Base-by-base conservation (phyloP, 23 red algal genomes). In the Chondrus crispus region DNA sequence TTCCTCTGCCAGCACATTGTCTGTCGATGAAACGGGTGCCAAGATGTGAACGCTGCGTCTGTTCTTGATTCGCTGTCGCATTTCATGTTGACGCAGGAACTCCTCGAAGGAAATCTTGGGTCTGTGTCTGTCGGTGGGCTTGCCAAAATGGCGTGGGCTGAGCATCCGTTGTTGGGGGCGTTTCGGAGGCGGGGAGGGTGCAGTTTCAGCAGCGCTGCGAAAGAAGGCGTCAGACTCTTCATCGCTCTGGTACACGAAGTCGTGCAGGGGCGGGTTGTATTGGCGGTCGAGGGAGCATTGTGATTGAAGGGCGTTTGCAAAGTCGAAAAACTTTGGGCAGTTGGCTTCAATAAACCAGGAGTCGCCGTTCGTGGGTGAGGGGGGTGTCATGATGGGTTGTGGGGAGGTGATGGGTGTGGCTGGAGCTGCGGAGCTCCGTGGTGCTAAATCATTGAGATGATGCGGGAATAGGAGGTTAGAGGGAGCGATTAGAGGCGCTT, bases 231-330 rank as follows among this genome's bases (percentile, higher is more conserved):
- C 39, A 22, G 87, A 74, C 22, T 90, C 87, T 37, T 90, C 87
- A 90, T 90, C 87, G 72, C 87, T 90, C 42, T 90, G 71, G 40
- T 81, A 90, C 40, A 81, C 87, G 45, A 69, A 90, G 46, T 90
- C 87, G 29, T 11, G 72, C 10, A 90, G 44, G 2, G 87, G 87
- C n/a, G 87, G 87, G 37, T 90, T 90, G 73, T 81, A 66, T 66
- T 66, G 43, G 32, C 53, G 46, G 49, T 72, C 74, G 41, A 68
- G 18, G 53, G 87, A 74, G 38, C 72, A 79, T 69, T 69, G 87
- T 40, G 57, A 57, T 80, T 64, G 33, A 24, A 90, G 50, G 30
- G 74, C 74, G 43, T 47, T 53, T 69, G 69, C 69, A 53, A 90
- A 90, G 58, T 90, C 87, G 44, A 80, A 90, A 38, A 41, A 90